These are phyloP conservation scores for Penicillium canescens DNA, from an alignment of 495 filamentous ascomycete genomes.

Conservation along the genomic window DNA sequence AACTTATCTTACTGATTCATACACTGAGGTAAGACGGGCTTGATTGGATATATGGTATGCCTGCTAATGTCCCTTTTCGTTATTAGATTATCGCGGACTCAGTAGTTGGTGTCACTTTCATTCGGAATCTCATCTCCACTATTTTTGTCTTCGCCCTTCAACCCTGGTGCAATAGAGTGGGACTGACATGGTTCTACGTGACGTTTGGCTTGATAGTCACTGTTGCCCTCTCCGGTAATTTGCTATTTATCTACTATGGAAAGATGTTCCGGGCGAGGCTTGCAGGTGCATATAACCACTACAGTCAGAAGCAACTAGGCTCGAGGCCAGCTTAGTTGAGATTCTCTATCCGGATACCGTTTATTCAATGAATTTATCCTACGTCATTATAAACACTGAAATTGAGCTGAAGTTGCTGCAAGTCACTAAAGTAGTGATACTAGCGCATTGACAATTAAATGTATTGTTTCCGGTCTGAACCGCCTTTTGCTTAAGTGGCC, in stretches of 20 bases:
- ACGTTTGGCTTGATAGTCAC: conserved; percentile 19
- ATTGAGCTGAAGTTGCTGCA: no score
- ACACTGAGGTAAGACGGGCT: conserved; percentile 29
- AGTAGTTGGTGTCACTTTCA: conserved; percentile 33
- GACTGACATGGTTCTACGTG: conserved; percentile 23
- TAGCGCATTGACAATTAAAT: no score
- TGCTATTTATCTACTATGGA: conserved; percentile 24
- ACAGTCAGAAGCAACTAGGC: conserved; percentile 6
- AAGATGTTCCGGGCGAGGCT: conserved; percentile 12
- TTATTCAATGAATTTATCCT: no score
- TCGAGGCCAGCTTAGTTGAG: background rate
- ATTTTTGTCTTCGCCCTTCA: conserved; percentile 33
- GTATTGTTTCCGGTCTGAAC: no score
- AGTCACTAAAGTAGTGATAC: no score
- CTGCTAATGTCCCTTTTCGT: background rate
- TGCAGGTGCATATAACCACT: conserved; percentile 15
- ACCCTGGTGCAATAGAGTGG: conserved; percentile 30
- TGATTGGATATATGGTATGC: background rate
- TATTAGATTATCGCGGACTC: conserved; percentile 35
- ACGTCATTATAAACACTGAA: no score
- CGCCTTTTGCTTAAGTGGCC: no score
- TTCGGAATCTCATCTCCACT: conserved; percentile 29
- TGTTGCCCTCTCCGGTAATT: conserved; percentile 15
- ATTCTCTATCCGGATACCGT: no score
- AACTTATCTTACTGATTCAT: conserved; percentile 37